These are phyloP conservation scores for Claviceps paspali DNA, from an alignment of 2,329 filamentous ascomycete genomes.

Conservation along the genomic window DNA sequence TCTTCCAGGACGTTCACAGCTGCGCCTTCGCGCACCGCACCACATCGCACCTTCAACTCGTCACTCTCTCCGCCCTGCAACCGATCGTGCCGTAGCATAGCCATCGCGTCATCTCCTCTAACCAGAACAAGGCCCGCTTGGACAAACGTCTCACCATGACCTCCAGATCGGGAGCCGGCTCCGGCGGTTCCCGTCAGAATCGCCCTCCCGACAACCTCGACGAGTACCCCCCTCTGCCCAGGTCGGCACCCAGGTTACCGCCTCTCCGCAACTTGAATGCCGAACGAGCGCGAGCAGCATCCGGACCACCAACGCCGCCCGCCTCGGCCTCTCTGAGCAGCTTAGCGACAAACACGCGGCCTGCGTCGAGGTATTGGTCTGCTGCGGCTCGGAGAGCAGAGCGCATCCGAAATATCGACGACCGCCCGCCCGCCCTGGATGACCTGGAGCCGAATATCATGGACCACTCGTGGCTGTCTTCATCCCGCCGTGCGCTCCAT, in stretches of 20 bases:
- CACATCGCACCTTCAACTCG: no score
- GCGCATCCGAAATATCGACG: slow-evolving; percentile 20
- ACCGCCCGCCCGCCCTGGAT: slow-evolving; percentile 12
- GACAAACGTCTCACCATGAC: slow-evolving; percentile 13
- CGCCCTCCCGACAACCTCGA: slow-evolving; percentile 16
- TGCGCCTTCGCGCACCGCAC: no score
- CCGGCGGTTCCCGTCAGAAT: slow-evolving; percentile 15
- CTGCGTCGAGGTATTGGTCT: slow-evolving; percentile 11
- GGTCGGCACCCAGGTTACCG: slow-evolving; percentile 14
- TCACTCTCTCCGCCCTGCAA: no score
- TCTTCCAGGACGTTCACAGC: no score
- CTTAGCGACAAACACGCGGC: slow-evolving; percentile 1
- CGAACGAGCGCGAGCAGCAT: slow-evolving; percentile 13
- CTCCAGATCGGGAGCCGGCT: slow-evolving; percentile 17
- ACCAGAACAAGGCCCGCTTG: no score
- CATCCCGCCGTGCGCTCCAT: slow-evolving; percentile 12
- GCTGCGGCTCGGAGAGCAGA: slow-evolving; percentile 19
- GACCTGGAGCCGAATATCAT: slow-evolving; percentile 13
- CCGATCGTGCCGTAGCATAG: no score
- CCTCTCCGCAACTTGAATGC: slow-evolving; percentile 17
- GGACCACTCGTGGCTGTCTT: slow-evolving; percentile 14
- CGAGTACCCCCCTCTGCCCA: slow-evolving; percentile 18
- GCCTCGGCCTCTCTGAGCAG: background rate
- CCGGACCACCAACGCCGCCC: slow-evolving; percentile 6
- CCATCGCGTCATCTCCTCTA: no score